These are phyloP conservation scores for Tricholoma flavovirens DNA, from an alignment of 768 basidiomycete species.

Conservation along the genomic window DNA sequence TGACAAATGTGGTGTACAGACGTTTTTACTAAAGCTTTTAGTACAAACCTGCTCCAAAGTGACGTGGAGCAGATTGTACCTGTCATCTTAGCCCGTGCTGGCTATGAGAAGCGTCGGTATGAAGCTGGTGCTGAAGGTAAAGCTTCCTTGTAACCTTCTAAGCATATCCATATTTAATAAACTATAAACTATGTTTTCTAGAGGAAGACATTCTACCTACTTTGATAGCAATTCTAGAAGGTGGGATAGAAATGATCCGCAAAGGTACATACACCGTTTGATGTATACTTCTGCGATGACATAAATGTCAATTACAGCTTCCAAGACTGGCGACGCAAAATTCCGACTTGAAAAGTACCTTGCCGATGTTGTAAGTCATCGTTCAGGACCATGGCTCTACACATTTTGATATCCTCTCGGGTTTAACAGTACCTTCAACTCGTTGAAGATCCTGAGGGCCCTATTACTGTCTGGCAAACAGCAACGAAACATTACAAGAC, in stretches of 20 bases:
- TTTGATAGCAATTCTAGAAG: conserved; percentile 54
- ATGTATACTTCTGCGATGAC: not conserved
- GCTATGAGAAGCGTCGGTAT: conserved; percentile 53
- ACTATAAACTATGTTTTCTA: conserved; percentile 10
- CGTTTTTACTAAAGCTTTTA: conserved; percentile 52
- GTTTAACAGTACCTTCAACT: conserved; percentile 40
- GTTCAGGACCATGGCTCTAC: not conserved
- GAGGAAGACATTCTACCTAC: conserved; percentile 47
- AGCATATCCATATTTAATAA: not conserved
- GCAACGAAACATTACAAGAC: conserved; percentile 63
- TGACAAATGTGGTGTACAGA: conserved; percentile 29
- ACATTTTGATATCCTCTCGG: not conserved
- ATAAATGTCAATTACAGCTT: conserved; percentile 32
- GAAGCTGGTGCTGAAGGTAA: conserved; percentile 41
- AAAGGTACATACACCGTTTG: conserved; percentile 35
- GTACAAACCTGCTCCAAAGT: conserved; percentile 45
- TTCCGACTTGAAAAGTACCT: conserved; percentile 82
- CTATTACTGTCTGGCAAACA: conserved; percentile 56
- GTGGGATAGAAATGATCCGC: conserved; percentile 57
- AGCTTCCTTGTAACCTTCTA: not conserved
- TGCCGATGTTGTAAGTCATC: conserved; percentile 57
- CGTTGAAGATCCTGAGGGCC: conserved; percentile 47
- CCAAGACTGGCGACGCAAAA: conserved; percentile 65
- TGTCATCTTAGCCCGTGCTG: conserved; percentile 57
- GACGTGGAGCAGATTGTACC: conserved; percentile 64